Conservation (phyloP, 1,139 yeast species). For the Taphrina confusa region DNA sequence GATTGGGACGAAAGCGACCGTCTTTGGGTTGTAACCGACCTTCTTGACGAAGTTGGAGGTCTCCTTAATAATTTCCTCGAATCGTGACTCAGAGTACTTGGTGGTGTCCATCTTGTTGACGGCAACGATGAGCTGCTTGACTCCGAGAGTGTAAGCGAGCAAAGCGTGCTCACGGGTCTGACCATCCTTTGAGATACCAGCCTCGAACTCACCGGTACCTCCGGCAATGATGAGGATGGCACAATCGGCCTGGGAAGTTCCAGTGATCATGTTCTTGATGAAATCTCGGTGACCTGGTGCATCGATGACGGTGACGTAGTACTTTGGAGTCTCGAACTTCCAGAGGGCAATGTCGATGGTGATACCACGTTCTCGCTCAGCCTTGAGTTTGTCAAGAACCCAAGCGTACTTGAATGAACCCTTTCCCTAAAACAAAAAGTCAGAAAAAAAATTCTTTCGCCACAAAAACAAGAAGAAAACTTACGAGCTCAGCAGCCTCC, state of each 20-base stretch:
- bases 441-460: constrained; percentile 35
- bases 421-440: constrained; percentile 57
- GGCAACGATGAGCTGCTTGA: constrained; percentile 82
- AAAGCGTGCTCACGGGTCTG: constrained; percentile 94
- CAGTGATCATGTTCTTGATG: constrained; percentile 92
- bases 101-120: constrained; percentile 94
- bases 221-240: constrained; percentile 88
- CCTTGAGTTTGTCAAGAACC: constrained; percentile 94
- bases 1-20: constrained; percentile 88
- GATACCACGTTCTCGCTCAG: constrained; percentile 97
- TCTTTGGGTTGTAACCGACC: constrained; percentile 91
- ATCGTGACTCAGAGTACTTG: constrained; percentile 79
- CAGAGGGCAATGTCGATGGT: constrained; percentile 91
- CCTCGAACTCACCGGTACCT: constrained; percentile 93
- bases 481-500: constrained; percentile 88
- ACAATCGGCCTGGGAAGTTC: constrained; percentile 95
- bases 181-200: constrained; percentile 92
- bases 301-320: constrained; percentile 88
- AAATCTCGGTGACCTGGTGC: constrained; percentile 98
- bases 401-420: constrained; percentile 99
- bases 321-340: constrained; percentile 95
- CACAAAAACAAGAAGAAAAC: not conserved
- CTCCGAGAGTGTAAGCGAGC: constrained; percentile 88
- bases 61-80: constrained; percentile 80
- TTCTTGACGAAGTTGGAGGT: constrained; percentile 85